phyloP scores from a whole-genome alignment of 306 rosid species.

The Quercus wislizeni region DNA sequence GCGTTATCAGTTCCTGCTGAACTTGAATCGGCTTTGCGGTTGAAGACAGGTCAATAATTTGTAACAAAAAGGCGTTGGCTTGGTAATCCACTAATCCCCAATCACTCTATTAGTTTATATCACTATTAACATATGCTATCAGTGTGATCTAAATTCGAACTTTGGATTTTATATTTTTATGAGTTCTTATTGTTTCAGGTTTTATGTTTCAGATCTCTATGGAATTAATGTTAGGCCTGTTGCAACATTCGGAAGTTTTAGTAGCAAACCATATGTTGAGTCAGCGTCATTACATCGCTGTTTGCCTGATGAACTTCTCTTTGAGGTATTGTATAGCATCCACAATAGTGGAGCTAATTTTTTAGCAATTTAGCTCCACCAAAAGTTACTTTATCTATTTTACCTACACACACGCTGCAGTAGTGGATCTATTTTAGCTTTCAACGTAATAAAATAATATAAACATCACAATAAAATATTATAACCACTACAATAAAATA shows the following conservation, averaged over 20 bases:
- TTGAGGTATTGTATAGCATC: constrained; percentile 57
- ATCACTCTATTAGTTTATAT: neutral
- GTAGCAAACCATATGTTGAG: constrained; percentile 73
- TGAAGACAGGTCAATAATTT: constrained; percentile 66
- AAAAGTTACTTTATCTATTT: too few species aligned
- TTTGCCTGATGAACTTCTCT: constrained; percentile 82
- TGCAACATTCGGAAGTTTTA: constrained; percentile 83
- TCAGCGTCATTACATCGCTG: constrained; percentile 67
- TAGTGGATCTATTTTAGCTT: too few species aligned
- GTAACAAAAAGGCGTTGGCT: constrained; percentile 94
- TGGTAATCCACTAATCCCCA: constrained; percentile 41
- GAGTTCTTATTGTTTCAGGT: constrained; percentile 36
- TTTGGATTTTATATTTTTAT: constrained; percentile 2
- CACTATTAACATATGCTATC: neutral
- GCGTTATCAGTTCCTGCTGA: constrained; percentile 55
- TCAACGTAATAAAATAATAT: too few species aligned
- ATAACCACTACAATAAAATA: too few species aligned
- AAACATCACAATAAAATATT: too few species aligned
- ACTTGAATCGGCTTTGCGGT: constrained; percentile 71
- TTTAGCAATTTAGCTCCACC: too few species aligned
- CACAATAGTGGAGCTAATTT: too few species aligned
- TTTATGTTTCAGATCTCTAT: constrained; percentile 80
- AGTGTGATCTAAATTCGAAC: neutral
- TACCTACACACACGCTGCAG: too few species aligned
- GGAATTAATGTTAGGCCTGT: constrained; percentile 95